A percentile compares a stretch with the other conserved stretches of the same genome.
phyloP scores from a whole-genome alignment of 1,284 basidiomycete genomes.

The Cryptococcus sp. region DNA sequence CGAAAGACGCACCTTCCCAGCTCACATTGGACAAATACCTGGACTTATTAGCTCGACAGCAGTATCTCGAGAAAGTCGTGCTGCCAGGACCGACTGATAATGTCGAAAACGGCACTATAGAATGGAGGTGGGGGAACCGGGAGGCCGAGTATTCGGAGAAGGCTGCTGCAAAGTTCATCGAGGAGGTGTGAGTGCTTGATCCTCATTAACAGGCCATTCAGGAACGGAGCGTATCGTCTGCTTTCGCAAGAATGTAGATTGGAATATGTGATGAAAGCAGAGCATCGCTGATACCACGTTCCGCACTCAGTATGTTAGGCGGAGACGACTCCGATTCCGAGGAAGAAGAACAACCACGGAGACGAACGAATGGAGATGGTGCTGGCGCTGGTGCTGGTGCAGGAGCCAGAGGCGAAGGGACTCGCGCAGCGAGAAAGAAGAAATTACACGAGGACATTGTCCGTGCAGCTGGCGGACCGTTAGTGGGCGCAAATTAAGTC shows the following conservation, averaged over 20 bases:
- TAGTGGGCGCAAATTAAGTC: slow-evolving; percentile 15
- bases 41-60: slow-evolving; percentile 41
- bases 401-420: slow-evolving; percentile 4
- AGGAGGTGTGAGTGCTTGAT: slow-evolving; percentile 39
- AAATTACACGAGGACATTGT: slow-evolving; percentile 39
- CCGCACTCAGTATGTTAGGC: slow-evolving; percentile 11
- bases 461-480: slow-evolving; percentile 40
- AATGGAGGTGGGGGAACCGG: slow-evolving; percentile 51
- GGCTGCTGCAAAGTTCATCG: slow-evolving; percentile 46
- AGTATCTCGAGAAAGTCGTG: slow-evolving; percentile 49
- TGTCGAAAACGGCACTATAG: slow-evolving; percentile 19
- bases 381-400: slow-evolving; percentile 11
- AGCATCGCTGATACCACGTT: no score
- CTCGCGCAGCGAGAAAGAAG: slow-evolving; percentile 21
- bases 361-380: slow-evolving; percentile 8
- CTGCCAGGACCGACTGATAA: slow-evolving; percentile 15
- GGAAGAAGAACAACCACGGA: slow-evolving; percentile 26
- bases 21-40: slow-evolving; percentile 49
- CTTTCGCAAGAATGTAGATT: neutral
- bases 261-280: no score
- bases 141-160: slow-evolving; percentile 50
- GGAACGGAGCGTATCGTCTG: neutral
- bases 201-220: no score
- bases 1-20: slow-evolving; percentile 14
- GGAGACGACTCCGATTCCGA: slow-evolving; percentile 12